Conservation (phyloP, 768 basidiomycete genomes). For the Tricholoma flavovirens region DNA sequence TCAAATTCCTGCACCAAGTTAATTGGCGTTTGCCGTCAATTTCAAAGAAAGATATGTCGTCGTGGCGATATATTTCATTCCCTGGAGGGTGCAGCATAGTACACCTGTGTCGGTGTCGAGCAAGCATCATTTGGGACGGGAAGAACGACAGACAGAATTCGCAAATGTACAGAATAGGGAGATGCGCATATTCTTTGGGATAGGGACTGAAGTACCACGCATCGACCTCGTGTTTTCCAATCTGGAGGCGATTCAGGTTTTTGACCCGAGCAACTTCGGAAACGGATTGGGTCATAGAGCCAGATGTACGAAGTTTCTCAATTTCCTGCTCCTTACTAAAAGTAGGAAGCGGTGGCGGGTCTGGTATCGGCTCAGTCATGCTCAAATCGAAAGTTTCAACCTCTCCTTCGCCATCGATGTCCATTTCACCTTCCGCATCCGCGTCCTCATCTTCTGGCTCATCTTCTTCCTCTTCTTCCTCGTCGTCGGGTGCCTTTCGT, state of each 20-base stretch:
- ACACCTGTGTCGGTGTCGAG: conserved; percentile 88
- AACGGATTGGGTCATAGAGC: conserved; percentile 98
- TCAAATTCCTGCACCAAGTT: conserved; percentile 95
- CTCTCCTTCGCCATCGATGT: conserved; percentile 71
- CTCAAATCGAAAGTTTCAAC: conserved; percentile 63
- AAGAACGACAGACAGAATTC: conserved; percentile 96
- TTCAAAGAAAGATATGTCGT: conserved; percentile 97
- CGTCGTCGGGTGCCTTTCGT: conserved; percentile 62
- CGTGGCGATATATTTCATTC: conserved; percentile 98
- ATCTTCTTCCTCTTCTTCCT: conserved; percentile 58
- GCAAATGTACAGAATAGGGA: conserved; percentile 94
- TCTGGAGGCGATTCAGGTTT: conserved; percentile 94
- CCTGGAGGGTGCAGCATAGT: conserved; percentile 92
- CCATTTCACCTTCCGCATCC: conserved; percentile 69
- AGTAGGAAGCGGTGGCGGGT: conserved; percentile 46
- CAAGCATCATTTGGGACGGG: conserved; percentile 85
- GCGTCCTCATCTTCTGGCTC: conserved; percentile 47
- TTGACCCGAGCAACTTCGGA: conserved; percentile 98
- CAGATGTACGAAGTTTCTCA: conserved; percentile 94
- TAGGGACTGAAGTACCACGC: conserved; percentile 99
- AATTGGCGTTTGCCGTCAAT: conserved; percentile 95
- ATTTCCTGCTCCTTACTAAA: conserved; percentile 99
- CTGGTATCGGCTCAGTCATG: conserved; percentile 44
- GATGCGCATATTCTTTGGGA: conserved; percentile 95
- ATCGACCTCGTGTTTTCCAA: conserved; percentile 94